phyloP scores from a whole-genome alignment of 768 basidiomycete species.

The Paxillus involutus region DNA sequence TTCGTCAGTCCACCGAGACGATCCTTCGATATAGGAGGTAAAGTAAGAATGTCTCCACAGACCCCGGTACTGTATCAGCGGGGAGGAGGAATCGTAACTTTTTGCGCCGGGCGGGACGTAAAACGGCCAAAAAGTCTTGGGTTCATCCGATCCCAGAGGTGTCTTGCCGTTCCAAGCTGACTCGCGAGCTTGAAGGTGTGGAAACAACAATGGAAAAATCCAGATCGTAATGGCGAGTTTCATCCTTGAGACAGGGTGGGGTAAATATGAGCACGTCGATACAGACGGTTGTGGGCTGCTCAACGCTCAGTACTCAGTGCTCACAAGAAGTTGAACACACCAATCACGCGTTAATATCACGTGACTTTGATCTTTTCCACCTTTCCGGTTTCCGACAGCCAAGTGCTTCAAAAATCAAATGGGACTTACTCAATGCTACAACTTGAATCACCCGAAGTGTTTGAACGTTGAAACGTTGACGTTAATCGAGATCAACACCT shows the following conservation, averaged over 20 bases:
- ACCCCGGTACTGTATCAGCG: constrained; percentile 62
- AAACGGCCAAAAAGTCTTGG: constrained; percentile 58
- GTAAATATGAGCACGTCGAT: no score
- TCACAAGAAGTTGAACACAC: no score
- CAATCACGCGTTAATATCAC: constrained; percentile 18
- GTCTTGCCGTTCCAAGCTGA: constrained; percentile 72
- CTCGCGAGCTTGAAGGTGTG: constrained; percentile 26
- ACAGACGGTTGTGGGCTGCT: no score
- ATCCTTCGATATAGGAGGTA: constrained; percentile 46
- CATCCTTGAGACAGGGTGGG: not conserved
- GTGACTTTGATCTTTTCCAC: constrained; percentile 15
- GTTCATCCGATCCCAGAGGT: constrained; percentile 44
- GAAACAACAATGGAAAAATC: constrained; percentile 7
- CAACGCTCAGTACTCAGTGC: no score
- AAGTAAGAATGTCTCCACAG: constrained; percentile 59
- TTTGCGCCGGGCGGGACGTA: constrained; percentile 74
- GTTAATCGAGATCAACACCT: not conserved
- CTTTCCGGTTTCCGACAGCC: no score
- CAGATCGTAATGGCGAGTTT: not conserved
- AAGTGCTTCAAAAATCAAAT: not conserved
- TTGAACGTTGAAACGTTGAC: not conserved
- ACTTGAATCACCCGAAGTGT: no score
- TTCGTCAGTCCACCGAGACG: constrained; percentile 50
- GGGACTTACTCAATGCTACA: not conserved
- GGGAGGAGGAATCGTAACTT: constrained; percentile 69